Evolutionary conservation across 352 stramenopile species (phyloP).

Genomic region (Phytophthora tentaculata): DNA sequence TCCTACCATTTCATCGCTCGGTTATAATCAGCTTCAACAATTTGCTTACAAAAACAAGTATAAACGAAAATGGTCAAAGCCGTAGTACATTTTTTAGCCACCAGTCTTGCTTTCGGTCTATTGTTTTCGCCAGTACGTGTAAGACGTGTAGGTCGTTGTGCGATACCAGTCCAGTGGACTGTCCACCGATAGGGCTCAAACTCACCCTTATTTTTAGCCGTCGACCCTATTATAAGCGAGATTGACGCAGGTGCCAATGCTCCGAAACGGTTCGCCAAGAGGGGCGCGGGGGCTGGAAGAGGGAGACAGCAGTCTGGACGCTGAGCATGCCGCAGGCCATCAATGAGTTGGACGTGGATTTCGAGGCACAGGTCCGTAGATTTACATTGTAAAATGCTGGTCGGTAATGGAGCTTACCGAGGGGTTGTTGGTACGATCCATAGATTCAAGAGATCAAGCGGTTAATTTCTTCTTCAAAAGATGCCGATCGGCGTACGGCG

Average conservation of each 20-base stretch:
- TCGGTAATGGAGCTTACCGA: too few species aligned
- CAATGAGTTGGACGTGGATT: constrained; percentile 74
- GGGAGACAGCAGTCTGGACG: constrained; percentile 1
- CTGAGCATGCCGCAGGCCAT: constrained; percentile 59
- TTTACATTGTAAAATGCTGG: background rate
- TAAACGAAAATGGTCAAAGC: too few species aligned
- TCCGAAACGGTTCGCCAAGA: constrained; percentile 26
- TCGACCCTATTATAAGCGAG: constrained; percentile 14
- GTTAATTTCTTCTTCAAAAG: constrained; percentile 74
- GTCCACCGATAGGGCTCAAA: too few species aligned
- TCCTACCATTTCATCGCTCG: too few species aligned
- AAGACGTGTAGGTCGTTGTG: too few species aligned
- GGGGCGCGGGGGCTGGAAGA: constrained; percentile 3
- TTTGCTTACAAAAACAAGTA: too few species aligned
- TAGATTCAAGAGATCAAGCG: constrained; percentile 84
- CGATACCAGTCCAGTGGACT: too few species aligned
- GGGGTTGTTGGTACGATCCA: background rate
- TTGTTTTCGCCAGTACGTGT: too few species aligned
- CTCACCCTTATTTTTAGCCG: background rate
- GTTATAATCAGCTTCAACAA: too few species aligned
- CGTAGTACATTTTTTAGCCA: too few species aligned
- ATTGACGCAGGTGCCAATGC: constrained; percentile 1
- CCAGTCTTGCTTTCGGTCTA: too few species aligned
- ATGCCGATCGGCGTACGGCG: constrained; percentile 54
- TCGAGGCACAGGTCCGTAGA: constrained; percentile 62